phyloP scores from a whole-genome alignment of 1,284 basidiomycete genomes.

The Pyrrhoderma lamaoense region DNA sequence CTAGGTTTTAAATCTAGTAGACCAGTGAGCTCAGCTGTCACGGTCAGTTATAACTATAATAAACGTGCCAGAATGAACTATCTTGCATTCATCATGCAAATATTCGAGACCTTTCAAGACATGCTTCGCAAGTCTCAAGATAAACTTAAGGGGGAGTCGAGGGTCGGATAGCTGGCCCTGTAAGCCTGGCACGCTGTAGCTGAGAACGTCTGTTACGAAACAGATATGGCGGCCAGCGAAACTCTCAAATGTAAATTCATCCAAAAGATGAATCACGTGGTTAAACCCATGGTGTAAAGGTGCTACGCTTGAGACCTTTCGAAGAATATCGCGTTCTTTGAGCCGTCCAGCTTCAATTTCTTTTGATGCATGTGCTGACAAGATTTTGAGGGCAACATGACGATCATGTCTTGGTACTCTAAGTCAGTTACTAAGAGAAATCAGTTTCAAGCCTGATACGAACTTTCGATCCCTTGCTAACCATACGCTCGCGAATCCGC shows the following conservation, averaged over 20 bases:
- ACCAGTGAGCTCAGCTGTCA: neutral
- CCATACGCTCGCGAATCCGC: constrained; percentile 3
- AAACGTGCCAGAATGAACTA: constrained; percentile 27
- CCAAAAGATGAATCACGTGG: neutral
- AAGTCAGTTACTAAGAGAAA: too few species aligned
- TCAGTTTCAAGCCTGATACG: neutral
- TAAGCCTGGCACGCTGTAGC: constrained; percentile 31
- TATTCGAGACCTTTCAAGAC: constrained; percentile 41
- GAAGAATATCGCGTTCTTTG: constrained; percentile 4
- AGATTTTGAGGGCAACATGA: constrained; percentile 11
- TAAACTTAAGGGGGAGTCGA: constrained; percentile 34
- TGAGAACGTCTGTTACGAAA: constrained; percentile 39
- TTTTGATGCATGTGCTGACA: neutral
- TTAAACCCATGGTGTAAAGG: constrained; percentile 5
- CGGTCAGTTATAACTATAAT: neutral
- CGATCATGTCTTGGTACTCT: neutral
- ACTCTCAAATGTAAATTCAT: constrained; percentile 19
- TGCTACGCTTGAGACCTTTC: neutral
- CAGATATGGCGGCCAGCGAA: constrained; percentile 35
- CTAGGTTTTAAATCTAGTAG: constrained; percentile 38
- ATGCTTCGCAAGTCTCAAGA: constrained; percentile 39
- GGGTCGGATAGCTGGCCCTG: constrained; percentile 29
- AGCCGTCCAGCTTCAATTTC: neutral
- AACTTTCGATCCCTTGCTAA: constrained; percentile 3
- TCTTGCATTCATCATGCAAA: constrained; percentile 39